phyloP scores from a whole-genome alignment of 768 basidiomycete genomes.

The Naematelia encephala region DNA sequence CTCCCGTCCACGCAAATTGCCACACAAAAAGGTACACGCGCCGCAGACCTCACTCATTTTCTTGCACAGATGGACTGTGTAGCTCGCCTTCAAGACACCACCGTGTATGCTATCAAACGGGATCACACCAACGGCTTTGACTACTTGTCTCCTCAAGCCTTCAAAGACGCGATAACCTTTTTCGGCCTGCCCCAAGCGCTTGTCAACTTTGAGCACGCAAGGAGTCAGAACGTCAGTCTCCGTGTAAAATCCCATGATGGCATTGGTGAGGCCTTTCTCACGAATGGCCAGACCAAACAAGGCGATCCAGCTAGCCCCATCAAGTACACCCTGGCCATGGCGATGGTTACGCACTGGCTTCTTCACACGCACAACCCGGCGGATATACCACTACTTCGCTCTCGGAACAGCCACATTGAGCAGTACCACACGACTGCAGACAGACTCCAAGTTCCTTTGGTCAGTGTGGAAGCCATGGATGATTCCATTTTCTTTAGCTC shows the following conservation, averaged over 20 bases:
- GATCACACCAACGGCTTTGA: constrained; percentile 24
- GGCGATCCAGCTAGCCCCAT: constrained; percentile 15
- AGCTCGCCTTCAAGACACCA: neutral
- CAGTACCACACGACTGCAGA: neutral
- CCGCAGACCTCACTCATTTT: constrained; percentile 10
- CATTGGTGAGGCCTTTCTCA: neutral
- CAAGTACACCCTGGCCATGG: constrained; percentile 23
- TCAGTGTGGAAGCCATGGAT: constrained; percentile 22
- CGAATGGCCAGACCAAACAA: constrained; percentile 19
- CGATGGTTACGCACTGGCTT: constrained; percentile 15
- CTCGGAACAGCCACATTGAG: neutral
- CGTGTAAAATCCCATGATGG: constrained; percentile 23
- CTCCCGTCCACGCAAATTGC: constrained; percentile 18
- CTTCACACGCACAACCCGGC: neutral
- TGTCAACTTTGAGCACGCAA: constrained; percentile 8
- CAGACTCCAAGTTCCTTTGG: neutral
- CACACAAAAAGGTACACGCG: constrained; percentile 12
- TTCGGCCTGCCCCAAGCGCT: constrained; percentile 2
- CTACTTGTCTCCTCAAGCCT: constrained; percentile 8
- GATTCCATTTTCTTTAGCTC: constrained; percentile 17
- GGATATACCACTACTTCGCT: neutral
- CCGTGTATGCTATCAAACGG: constrained; percentile 14
- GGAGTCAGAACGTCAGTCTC: constrained; percentile 7
- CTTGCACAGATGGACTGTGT: constrained; percentile 8
- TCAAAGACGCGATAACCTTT: constrained; percentile 11